phyloP scores from a whole-genome alignment of 192 early-diverging fungal species.

The Allomyces macrogynus region DNA sequence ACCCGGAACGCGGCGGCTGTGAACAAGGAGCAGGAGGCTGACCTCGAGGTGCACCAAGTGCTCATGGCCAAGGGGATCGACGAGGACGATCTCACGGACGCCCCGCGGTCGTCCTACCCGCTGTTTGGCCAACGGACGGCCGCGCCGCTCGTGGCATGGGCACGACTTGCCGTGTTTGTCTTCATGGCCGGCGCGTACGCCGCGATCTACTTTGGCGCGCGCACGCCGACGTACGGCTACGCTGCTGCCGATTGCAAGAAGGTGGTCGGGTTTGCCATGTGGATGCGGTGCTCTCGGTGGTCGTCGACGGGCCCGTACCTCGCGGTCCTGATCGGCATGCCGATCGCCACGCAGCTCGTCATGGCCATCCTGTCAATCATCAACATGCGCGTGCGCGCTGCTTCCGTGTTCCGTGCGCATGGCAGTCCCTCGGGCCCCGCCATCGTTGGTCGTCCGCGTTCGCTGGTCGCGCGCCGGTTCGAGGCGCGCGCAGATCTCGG shows the following conservation, averaged over 20 bases:
- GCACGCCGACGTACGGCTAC: background rate
- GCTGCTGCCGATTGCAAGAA: background rate
- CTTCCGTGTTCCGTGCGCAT: background rate
- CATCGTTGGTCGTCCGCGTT: background rate
- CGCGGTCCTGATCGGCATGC: background rate
- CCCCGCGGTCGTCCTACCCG: background rate
- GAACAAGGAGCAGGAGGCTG: no score
- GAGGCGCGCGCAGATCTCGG: background rate
- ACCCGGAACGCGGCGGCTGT: no score
- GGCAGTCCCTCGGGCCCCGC: background rate
- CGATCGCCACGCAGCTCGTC: background rate
- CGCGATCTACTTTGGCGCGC: background rate
- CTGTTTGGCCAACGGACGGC: background rate
- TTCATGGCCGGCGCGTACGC: background rate
- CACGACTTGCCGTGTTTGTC: background rate
- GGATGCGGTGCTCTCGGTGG: background rate
- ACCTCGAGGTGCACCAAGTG: background rate
- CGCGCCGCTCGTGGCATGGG: background rate
- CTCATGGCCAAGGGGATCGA: background rate
- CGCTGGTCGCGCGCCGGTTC: background rate
- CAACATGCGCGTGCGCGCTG: background rate
- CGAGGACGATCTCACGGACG: background rate
- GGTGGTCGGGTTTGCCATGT: no score
- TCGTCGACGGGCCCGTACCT: background rate
- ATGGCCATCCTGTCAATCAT: background rate